A percentile compares a stretch with the other conserved stretches of the same genome.
phyloP scores from a whole-genome alignment of 306 rosid genomes.

The Medicago lupulina region DNA sequence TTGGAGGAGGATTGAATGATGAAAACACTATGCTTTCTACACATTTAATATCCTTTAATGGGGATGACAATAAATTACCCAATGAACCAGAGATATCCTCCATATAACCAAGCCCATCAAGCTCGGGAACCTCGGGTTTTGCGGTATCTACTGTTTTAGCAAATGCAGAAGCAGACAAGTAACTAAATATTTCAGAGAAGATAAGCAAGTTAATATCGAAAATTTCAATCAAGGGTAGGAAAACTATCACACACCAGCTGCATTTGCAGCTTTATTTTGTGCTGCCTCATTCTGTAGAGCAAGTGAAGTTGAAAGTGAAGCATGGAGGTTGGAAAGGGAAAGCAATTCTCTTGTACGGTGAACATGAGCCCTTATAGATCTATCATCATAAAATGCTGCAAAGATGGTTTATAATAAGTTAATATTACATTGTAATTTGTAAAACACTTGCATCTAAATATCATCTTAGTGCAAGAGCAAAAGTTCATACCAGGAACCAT shows the following conservation, averaged over 20 bases:
- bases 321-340: slow-evolving; percentile 88
- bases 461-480: slow-evolving; percentile 9
- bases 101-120: slow-evolving; percentile 94
- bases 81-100: slow-evolving; percentile 92
- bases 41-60: slow-evolving; percentile 79
- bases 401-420: slow-evolving; percentile 34
- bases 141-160: slow-evolving; percentile 51
- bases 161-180: slow-evolving; percentile 48
- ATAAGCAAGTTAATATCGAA: slow-evolving; percentile 22
- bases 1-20: slow-evolving; percentile 96
- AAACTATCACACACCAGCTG: slow-evolving; percentile 67
- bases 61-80: slow-evolving; percentile 72
- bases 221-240: slow-evolving; percentile 13
- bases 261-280: slow-evolving; percentile 69
- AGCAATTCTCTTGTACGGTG: slow-evolving; percentile 93
- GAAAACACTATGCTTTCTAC: slow-evolving; percentile 94
- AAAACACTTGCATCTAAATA: slow-evolving; percentile 39
- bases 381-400: slow-evolving; percentile 97
- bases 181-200: slow-evolving; percentile 12
- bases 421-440: slow-evolving; percentile 30
- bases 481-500: slow-evolving; percentile 88
- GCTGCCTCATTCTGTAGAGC: slow-evolving; percentile 81
- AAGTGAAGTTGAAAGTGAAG: slow-evolving; percentile 95
- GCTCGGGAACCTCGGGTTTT: slow-evolving; percentile 80
- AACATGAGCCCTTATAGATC: slow-evolving; percentile 98